phyloP scores from a whole-genome alignment of 192 early-diverging fungal genomes.

The Coemansia umbellata region DNA sequence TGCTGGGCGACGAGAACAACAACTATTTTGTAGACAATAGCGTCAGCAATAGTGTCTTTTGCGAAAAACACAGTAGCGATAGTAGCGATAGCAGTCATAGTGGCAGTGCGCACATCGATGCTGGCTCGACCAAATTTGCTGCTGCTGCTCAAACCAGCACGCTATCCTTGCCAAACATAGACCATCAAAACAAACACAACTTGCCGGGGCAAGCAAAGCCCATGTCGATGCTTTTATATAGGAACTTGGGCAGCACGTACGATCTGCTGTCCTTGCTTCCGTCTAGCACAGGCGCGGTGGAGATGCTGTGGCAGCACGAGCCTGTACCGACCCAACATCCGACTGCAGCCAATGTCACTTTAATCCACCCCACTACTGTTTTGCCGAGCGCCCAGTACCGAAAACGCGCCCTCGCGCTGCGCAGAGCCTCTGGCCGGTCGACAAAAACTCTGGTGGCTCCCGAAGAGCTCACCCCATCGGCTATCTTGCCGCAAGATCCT shows the following conservation, averaged over 20 bases:
- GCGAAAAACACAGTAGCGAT: background rate
- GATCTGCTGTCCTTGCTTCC: too few relatives aligned
- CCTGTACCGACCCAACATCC: too few relatives aligned
- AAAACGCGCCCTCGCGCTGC: constrained; percentile 34
- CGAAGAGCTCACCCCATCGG: constrained; percentile 19
- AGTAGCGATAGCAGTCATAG: background rate
- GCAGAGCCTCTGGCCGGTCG: constrained; percentile 16
- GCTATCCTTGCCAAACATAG: background rate
- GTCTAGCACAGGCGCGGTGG: too few relatives aligned
- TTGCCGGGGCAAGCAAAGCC: background rate
- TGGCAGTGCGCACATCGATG: constrained; percentile 6
- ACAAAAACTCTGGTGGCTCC: constrained; percentile 15
- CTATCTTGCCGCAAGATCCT: constrained; percentile 17
- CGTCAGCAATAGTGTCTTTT: too few relatives aligned
- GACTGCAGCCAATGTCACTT: too few relatives aligned
- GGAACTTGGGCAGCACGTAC: background rate
- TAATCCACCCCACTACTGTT: too few relatives aligned
- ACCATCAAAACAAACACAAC: background rate
- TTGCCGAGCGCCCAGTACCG: constrained; percentile 6
- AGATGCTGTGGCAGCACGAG: too few relatives aligned
- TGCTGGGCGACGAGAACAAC: too few relatives aligned
- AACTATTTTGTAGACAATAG: too few relatives aligned
- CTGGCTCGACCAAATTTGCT: too few relatives aligned
- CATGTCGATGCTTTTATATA: constrained; percentile 1
- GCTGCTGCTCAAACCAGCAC: too few relatives aligned